Conservation (phyloP, 805 yeast species). For the Saturnispora ahearnii region DNA sequence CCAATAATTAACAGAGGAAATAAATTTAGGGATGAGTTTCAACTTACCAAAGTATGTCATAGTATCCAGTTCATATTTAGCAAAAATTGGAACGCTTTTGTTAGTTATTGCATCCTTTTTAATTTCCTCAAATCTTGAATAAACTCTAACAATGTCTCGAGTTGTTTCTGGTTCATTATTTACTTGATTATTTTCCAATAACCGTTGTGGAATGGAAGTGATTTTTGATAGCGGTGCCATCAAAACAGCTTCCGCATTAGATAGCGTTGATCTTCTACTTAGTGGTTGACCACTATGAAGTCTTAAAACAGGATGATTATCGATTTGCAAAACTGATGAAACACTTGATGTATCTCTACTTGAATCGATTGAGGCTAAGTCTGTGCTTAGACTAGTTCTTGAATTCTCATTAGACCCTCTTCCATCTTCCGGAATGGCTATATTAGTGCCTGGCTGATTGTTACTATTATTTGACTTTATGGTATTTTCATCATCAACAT, state of each 20-base stretch:
- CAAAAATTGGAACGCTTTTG: background rate
- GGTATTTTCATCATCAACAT: background rate
- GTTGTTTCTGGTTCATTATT: constrained; percentile 28
- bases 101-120: constrained; percentile 14
- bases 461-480: background rate
- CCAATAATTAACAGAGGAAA: constrained; percentile 9
- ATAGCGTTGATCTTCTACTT: background rate
- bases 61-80: background rate
- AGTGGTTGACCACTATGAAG: background rate
- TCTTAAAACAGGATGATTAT: background rate
- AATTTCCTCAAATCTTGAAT: constrained; percentile 38
- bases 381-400: background rate
- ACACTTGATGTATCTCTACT: background rate
- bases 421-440: background rate
- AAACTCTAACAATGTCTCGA: constrained; percentile 40
- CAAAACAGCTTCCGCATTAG: background rate
- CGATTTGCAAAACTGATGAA: background rate
- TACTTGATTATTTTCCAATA: constrained; percentile 18
- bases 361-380: background rate
- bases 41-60: constrained; percentile 1
- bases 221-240: constrained; percentile 6
- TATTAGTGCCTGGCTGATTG: background rate
- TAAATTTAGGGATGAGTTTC: background rate
- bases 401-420: background rate
- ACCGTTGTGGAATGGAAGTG: constrained; percentile 12